A percentile compares a stretch with the other conserved stretches of the same genome.
These are phyloP conservation scores for Amaranthus hypochondriacus DNA, from an alignment of 148 eudicot genomes.

Conservation along the genomic window DNA sequence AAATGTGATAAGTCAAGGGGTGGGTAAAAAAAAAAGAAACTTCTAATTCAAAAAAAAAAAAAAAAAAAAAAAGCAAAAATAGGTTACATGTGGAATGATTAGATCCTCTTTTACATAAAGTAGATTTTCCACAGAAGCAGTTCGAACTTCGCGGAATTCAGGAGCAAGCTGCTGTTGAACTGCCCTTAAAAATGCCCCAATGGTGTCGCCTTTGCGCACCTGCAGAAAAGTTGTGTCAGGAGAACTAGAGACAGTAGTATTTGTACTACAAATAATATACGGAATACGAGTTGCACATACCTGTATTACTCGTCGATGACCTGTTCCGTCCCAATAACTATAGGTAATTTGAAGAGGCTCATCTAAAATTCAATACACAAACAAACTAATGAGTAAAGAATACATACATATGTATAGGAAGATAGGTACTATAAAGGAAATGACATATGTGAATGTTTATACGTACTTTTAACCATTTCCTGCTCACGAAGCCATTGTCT, in stretches of 20 bases:
- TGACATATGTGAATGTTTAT: neutral
- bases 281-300: conserved; percentile 29
- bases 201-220: conserved; percentile 94
- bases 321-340: conserved; percentile 98
- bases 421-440: neutral
- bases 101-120: conserved; percentile 98
- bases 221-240: conserved; percentile 25
- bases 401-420: neutral
- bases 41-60: neutral
- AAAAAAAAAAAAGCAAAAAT: neutral
- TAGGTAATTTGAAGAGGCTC: conserved; percentile 98
- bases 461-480: conserved; percentile 71
- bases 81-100: conserved; percentile 88
- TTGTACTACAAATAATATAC: neutral
- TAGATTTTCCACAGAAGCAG: conserved; percentile 92
- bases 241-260: neutral
- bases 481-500: conserved; percentile 80
- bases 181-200: conserved; percentile 88
- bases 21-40: neutral
- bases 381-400: conserved; percentile 10
- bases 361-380: conserved; percentile 33
- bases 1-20: conserved; percentile 4
- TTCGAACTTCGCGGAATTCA: conserved; percentile 93
- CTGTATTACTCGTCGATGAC: conserved; percentile 87
- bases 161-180: conserved; percentile 99